Conservation (phyloP, 139 green algal species). For the Pycnococcus provasolii region DNA sequence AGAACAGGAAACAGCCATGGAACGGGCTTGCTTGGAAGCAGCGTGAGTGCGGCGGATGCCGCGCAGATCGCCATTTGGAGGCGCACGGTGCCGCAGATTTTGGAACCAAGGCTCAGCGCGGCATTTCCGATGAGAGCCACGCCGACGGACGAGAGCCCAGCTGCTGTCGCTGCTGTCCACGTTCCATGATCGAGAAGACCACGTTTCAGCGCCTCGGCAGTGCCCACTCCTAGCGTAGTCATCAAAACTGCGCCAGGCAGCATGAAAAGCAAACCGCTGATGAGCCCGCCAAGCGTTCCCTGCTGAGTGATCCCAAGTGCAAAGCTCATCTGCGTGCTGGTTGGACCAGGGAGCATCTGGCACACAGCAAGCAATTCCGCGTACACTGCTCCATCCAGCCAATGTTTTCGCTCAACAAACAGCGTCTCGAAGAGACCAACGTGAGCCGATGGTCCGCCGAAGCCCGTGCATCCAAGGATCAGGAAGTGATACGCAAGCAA, state of each 20-base stretch:
- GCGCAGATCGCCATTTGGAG: too few relatives aligned
- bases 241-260: conserved; percentile 52
- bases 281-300: conserved; percentile 49
- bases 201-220: too few relatives aligned
- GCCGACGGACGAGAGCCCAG: conserved; percentile 56
- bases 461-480: conserved; percentile 7
- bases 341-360: conserved; percentile 77
- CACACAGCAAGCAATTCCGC: conserved; percentile 78
- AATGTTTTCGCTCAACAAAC: conserved; percentile 53
- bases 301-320: conserved; percentile 67
- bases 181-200: too few relatives aligned
- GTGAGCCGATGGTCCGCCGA: conserved; percentile 59
- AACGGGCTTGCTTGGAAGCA: too few relatives aligned
- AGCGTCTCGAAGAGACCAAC: conserved; percentile 62
- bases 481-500: too few relatives aligned
- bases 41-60: too few relatives aligned
- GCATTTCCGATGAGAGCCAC: conserved; percentile 73
- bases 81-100: too few relatives aligned
- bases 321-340: conserved; percentile 68
- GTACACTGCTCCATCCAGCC: conserved; percentile 62
- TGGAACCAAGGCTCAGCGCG: conserved; percentile 45
- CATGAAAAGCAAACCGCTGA: conserved; percentile 67
- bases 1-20: too few relatives aligned
- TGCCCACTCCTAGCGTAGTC: too few relatives aligned
- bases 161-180: conserved; percentile 16